phyloP scores from a whole-genome alignment of 1,284 basidiomycete species.

The Ceraceosorus bombacis region DNA sequence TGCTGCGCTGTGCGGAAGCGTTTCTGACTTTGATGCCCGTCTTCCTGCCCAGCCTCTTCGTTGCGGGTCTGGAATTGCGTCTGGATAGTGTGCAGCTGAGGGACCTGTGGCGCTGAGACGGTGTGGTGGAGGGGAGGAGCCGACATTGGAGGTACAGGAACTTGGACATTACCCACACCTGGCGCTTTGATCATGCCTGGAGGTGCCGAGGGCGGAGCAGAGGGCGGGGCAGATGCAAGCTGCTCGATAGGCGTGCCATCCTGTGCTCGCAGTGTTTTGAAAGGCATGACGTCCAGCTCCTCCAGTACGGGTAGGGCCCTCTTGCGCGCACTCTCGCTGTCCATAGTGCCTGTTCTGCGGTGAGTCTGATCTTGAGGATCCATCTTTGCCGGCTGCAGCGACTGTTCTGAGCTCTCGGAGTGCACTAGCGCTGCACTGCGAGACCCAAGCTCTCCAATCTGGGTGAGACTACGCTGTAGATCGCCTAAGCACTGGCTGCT shows the following conservation, averaged over 20 bases:
- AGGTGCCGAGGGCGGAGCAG: constrained; percentile 15
- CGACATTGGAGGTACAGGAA: constrained; percentile 8
- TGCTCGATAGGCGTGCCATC: constrained; percentile 14
- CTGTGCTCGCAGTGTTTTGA: constrained; percentile 15
- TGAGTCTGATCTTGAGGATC: constrained; percentile 1
- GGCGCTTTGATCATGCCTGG: constrained; percentile 8
- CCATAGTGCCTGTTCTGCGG: constrained; percentile 2
- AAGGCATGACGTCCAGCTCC: constrained; percentile 7
- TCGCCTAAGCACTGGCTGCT: constrained; percentile 34
- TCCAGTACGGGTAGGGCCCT: constrained; percentile 4
- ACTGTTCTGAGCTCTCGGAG: background rate
- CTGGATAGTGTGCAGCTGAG: constrained; percentile 10
- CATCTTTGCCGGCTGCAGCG: background rate
- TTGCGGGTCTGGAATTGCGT: background rate
- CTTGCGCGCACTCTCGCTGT: constrained; percentile 1
- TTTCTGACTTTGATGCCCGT: too few relatives aligned
- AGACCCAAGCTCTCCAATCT: constrained; percentile 32
- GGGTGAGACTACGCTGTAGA: constrained; percentile 27
- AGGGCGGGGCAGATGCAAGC: constrained; percentile 7
- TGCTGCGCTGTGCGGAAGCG: background rate
- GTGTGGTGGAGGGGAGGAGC: constrained; percentile 12
- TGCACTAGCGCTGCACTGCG: constrained; percentile 19
- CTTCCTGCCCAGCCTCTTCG: background rate
- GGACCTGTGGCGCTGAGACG: constrained; percentile 8
- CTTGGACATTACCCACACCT: background rate